Conservation (phyloP, 2,329 filamentous ascomycete genomes). For the Paracoccidioides brasiliensis region DNA sequence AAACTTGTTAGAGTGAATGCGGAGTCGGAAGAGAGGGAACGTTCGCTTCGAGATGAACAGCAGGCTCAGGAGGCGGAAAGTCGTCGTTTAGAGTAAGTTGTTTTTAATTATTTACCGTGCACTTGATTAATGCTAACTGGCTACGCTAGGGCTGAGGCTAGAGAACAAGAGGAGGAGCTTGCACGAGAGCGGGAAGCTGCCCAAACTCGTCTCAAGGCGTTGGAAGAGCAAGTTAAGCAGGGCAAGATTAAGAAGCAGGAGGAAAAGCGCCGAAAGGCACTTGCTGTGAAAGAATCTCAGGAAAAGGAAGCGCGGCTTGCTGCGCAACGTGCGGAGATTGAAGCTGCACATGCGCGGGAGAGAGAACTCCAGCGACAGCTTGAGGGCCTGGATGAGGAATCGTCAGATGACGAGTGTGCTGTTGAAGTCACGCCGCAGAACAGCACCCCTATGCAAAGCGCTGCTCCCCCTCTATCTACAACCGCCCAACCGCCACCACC, state of each 20-base stretch:
- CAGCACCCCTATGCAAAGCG: constrained; percentile 46
- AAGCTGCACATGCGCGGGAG: constrained; percentile 80
- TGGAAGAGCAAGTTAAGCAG: constrained; percentile 87
- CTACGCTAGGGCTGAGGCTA: constrained; percentile 54
- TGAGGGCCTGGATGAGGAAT: constrained; percentile 62
- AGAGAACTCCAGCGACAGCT: constrained; percentile 79
- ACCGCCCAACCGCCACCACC: constrained; percentile 15
- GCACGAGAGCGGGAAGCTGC: constrained; percentile 67
- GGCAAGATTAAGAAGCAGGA: constrained; percentile 94
- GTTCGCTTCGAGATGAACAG: constrained; percentile 53
- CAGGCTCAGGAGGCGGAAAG: constrained; percentile 62
- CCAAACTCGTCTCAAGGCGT: constrained; percentile 67
- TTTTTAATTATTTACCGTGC: not conserved
- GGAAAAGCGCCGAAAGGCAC: constrained; percentile 85
- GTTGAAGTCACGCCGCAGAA: constrained; percentile 53
- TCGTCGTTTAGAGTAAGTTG: constrained; percentile 67
- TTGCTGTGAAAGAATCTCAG: constrained; percentile 70
- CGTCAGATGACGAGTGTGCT: constrained; percentile 67
- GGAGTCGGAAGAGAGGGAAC: constrained; percentile 44
- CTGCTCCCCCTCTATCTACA: constrained; percentile 33
- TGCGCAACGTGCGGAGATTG: constrained; percentile 78
- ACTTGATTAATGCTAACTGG: constrained; percentile 7
- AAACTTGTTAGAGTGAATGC: constrained; percentile 49
- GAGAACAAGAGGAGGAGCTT: constrained; percentile 65
- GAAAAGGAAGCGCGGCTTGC: constrained; percentile 78